Evolutionary conservation across 768 basidiomycete species (phyloP).

Genomic region (Tulasnella sp.): DNA sequence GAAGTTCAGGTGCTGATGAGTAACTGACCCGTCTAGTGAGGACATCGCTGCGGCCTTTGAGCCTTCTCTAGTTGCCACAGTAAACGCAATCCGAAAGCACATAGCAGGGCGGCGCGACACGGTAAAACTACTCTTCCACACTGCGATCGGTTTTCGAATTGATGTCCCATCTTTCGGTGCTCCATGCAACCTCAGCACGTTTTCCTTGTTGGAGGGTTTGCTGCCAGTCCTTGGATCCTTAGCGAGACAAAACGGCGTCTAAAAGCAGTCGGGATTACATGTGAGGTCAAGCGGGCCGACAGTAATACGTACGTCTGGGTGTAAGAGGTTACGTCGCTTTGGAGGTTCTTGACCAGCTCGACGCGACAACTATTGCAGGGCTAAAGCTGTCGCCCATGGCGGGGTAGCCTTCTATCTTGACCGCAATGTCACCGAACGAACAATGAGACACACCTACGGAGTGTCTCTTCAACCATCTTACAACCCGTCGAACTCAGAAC

Average conservation of each 20-base stretch:
- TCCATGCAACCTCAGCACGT: conserved; percentile 50
- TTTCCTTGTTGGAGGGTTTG: conserved; percentile 79
- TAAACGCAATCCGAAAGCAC: conserved; percentile 41
- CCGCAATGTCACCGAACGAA: conserved; percentile 75
- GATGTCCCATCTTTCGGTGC: neutral
- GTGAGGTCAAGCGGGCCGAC: conserved; percentile 66
- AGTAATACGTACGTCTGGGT: conserved; percentile 54
- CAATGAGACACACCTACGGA: conserved; percentile 77
- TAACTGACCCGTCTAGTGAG: too few species aligned
- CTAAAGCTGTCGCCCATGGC: conserved; percentile 84
- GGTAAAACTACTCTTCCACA: neutral
- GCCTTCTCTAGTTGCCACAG: conserved; percentile 41
- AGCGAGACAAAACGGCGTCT: conserved; percentile 68
- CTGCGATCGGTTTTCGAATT: neutral
- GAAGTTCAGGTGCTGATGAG: too few species aligned
- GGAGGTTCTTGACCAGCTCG: too few species aligned
- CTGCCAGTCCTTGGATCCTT: conserved; percentile 78
- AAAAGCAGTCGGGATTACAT: conserved; percentile 46
- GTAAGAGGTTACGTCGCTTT: conserved; percentile 57
- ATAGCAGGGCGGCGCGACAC: conserved; percentile 39
- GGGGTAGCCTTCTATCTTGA: conserved; percentile 82
- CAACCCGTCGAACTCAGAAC: conserved; percentile 62
- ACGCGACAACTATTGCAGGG: conserved; percentile 44
- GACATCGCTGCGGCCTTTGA: too few species aligned
- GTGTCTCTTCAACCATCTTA: conserved; percentile 75